phyloP scores from a whole-genome alignment of 257 asterid species.

The Solanum peruvianum region DNA sequence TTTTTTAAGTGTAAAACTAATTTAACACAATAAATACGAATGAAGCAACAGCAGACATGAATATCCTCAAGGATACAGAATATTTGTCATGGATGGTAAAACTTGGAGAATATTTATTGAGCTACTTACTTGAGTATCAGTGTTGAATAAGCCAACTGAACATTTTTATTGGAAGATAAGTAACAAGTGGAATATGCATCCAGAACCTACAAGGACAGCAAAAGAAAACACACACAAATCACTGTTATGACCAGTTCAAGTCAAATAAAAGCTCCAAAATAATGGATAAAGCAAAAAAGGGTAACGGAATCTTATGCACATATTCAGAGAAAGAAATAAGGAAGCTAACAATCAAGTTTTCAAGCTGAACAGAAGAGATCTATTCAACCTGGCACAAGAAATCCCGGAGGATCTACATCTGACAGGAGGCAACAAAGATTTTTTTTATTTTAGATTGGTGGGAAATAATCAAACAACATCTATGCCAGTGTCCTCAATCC shows the following conservation, averaged over 20 bases:
- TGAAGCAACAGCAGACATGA: neutral
- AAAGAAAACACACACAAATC: neutral
- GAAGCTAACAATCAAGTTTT: neutral
- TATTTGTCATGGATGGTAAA: neutral
- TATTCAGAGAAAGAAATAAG: neutral
- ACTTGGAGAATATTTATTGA: neutral
- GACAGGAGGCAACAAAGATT: neutral
- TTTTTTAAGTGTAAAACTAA: neutral
- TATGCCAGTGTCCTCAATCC: neutral
- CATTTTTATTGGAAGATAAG: constrained; percentile 78
- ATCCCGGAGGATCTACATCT: neutral
- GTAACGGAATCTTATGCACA: neutral
- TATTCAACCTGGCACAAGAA: neutral
- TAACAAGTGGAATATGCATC: constrained; percentile 74
- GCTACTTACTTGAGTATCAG: constrained; percentile 82
- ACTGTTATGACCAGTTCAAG: neutral
- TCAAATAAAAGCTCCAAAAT: neutral
- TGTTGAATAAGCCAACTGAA: constrained; percentile 83
- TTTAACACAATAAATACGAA: neutral
- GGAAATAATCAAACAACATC: neutral
- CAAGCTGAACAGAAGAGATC: neutral
- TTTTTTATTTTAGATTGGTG: neutral
- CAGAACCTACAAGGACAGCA: constrained; percentile 55
- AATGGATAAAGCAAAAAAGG: neutral
- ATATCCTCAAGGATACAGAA: neutral